phyloP scores from a whole-genome alignment of 495 filamentous ascomycete species.

The Aspergillus conjunctus region DNA sequence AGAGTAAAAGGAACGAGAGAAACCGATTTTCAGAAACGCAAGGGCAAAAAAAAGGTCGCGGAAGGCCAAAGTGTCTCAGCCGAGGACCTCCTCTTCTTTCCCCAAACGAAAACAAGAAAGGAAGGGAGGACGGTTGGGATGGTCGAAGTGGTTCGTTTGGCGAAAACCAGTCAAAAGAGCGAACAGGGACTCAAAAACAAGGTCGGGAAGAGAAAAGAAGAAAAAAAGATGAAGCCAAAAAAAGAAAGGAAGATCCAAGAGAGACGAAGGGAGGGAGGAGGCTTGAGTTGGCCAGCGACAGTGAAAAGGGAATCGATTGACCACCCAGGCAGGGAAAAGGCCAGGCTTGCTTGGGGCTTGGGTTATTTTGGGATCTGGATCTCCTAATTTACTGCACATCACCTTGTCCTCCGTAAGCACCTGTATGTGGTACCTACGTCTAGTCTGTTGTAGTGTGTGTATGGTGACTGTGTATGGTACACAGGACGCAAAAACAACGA shows the following conservation, averaged over 20 bases:
- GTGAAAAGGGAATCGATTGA: constrained; percentile 41
- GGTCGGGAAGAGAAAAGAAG: constrained; percentile 25
- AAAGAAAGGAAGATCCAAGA: constrained; percentile 35
- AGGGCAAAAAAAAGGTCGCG: constrained; percentile 13
- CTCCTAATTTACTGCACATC: constrained; percentile 38
- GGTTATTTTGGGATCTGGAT: constrained; percentile 49
- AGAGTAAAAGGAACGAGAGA: constrained; percentile 19
- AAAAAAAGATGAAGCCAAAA: constrained; percentile 31
- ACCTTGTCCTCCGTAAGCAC: constrained; percentile 8
- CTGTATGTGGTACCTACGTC: constrained; percentile 15
- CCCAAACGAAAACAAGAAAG: constrained; percentile 31
- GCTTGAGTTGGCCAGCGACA: constrained; percentile 29
- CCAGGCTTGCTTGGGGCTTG: constrained; percentile 31
- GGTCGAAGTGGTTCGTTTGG: constrained; percentile 22
- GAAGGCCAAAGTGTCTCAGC: constrained; percentile 21
- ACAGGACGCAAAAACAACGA: neutral
- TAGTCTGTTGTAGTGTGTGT: constrained; percentile 6
- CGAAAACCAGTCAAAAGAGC: constrained; percentile 33
- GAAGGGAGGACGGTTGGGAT: constrained; percentile 24
- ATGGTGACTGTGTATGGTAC: constrained; percentile 10
- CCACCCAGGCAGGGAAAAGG: constrained; percentile 28
- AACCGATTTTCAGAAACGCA: constrained; percentile 16
- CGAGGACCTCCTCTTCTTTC: constrained; percentile 36
- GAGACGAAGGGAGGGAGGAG: constrained; percentile 27
- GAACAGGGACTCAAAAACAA: constrained; percentile 28